These are phyloP conservation scores for Eruca vesicaria DNA, from an alignment of 441 rosid species.

Conservation along the genomic window DNA sequence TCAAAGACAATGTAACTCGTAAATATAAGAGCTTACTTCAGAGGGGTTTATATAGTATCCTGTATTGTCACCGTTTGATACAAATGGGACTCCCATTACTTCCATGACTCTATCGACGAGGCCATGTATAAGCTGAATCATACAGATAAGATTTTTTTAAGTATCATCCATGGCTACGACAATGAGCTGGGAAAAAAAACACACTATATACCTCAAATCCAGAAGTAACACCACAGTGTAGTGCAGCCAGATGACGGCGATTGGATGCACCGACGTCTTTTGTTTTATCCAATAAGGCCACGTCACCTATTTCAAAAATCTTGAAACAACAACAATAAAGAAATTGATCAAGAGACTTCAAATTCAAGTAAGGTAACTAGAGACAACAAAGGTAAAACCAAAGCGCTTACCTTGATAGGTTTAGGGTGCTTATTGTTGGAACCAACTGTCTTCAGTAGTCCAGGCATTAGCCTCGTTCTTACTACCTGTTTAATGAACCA, in stretches of 20 bases:
- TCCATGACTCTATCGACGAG: slow-evolving; percentile 92
- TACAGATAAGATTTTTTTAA: not conserved
- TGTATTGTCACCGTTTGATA: slow-evolving; percentile 41
- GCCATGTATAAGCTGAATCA: slow-evolving; percentile 79
- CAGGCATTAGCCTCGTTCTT: slow-evolving; percentile 66
- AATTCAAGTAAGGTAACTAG: not conserved
- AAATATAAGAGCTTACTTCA: slow-evolving; percentile 47
- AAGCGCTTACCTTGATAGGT: slow-evolving; percentile 74
- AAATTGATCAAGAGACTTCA: not conserved
- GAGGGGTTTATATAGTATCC: slow-evolving; percentile 70
- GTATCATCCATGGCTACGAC: not conserved
- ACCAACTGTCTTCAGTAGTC: slow-evolving; percentile 80
- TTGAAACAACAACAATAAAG: slow-evolving; percentile 25
- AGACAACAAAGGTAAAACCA: not conserved
- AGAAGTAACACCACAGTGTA: slow-evolving; percentile 87
- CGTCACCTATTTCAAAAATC: slow-evolving; percentile 89
- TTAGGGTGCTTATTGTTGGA: slow-evolving; percentile 95
- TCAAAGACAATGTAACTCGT: not conserved
- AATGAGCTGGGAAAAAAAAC: not conserved
- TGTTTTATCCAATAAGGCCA: slow-evolving; percentile 56
- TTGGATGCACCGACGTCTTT: slow-evolving; percentile 88
- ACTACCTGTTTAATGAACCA: not conserved
- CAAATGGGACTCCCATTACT: slow-evolving; percentile 74
- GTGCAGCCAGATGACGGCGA: slow-evolving; percentile 68
- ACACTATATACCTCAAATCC: slow-evolving; percentile 94